These are phyloP conservation scores for Platanthera guangdongensis DNA, from an alignment of 106 monocot genomes.

Conservation along the genomic window DNA sequence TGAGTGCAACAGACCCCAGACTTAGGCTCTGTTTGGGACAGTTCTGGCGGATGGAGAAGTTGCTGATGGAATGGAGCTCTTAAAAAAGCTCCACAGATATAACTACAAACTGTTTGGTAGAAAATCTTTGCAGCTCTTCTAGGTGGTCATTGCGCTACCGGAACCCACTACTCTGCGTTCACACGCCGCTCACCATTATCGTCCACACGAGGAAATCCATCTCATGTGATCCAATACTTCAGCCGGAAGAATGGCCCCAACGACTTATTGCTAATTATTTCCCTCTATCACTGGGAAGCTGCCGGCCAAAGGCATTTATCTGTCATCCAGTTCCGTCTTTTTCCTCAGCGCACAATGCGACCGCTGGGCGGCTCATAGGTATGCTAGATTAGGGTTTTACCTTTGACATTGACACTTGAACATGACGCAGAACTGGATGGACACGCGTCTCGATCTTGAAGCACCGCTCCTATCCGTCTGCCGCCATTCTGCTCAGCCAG, in stretches of 20 bases:
- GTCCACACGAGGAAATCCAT: neutral
- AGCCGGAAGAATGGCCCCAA: neutral
- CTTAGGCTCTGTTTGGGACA: no score
- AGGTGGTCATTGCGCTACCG: no score
- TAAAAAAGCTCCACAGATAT: no score
- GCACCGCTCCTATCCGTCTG: conserved; percentile 57
- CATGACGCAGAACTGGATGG: conserved; percentile 12
- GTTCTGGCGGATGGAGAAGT: no score
- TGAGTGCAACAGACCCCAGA: no score
- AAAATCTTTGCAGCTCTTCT: no score
- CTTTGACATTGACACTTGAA: neutral
- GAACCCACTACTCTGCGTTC: no score
- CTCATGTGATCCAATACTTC: neutral
- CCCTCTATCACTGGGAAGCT: neutral
- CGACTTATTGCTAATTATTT: neutral
- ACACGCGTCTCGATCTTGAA: conserved; percentile 50
- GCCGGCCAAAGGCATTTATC: neutral
- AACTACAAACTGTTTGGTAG: no score
- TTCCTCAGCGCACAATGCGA: neutral
- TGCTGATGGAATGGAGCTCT: no score
- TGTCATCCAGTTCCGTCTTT: neutral
- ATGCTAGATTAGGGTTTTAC: neutral
- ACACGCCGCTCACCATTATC: no score
- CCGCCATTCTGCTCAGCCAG: conserved; percentile 18
- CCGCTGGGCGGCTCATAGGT: neutral